Conservation (phyloP, 106 monocot species). For the Vanilla planifolia region DNA sequence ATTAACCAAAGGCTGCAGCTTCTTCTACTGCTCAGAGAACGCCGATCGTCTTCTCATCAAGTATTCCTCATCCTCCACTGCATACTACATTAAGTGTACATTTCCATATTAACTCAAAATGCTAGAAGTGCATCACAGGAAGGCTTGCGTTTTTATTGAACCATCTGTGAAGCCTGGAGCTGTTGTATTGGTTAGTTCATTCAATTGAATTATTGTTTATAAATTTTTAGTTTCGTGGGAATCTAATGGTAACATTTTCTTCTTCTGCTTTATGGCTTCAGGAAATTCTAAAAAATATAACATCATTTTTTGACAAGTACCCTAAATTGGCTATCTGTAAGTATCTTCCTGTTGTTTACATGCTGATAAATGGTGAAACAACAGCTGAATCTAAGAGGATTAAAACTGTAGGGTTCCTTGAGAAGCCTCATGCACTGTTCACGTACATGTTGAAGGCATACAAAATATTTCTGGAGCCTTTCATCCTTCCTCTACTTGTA, state of each 20-base stretch:
- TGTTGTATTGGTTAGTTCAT: constrained; percentile 34
- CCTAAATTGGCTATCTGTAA: constrained; percentile 51
- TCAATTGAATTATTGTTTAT: too few relatives aligned
- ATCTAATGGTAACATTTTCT: background rate
- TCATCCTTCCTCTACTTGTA: constrained; percentile 46
- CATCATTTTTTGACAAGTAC: constrained; percentile 39
- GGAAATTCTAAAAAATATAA: constrained; percentile 41
- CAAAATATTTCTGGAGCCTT: constrained; percentile 34
- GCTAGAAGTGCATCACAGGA: constrained; percentile 24
- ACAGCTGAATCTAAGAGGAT: background rate
- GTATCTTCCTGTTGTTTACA: constrained; percentile 2
- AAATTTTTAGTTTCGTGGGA: background rate
- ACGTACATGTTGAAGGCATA: constrained; percentile 25
- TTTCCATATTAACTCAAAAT: background rate
- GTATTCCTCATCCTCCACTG: constrained; percentile 19
- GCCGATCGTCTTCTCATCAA: constrained; percentile 27
- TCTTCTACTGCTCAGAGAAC: constrained; percentile 33
- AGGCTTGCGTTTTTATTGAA: constrained; percentile 47
- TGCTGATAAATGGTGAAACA: background rate
- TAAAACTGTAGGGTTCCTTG: constrained; percentile 46
- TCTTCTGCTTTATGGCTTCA: constrained; percentile 18
- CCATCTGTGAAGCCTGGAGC: constrained; percentile 63
- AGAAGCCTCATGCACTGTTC: constrained; percentile 29
- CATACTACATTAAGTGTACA: background rate
- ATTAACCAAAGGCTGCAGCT: constrained; percentile 61